Evolutionary conservation across 2,329 filamentous ascomycete species (phyloP).

Genomic region (Aspergillus quadricinctus): DNA sequence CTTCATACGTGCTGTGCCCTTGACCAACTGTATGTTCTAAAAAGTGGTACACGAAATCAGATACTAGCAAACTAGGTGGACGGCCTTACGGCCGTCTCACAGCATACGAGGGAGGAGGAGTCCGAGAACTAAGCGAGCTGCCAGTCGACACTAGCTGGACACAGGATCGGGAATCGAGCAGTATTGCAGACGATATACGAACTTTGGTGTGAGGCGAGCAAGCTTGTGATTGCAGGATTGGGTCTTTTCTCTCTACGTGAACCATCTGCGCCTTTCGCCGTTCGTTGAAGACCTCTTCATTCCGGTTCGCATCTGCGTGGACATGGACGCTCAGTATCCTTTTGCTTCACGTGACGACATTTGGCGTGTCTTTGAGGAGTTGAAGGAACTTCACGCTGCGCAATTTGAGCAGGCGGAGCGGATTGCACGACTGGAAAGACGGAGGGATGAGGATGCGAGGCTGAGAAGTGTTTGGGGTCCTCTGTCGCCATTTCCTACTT

Average conservation of each 20-base stretch:
- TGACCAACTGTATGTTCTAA: slow-evolving; percentile 10
- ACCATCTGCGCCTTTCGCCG: not conserved
- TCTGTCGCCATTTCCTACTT: slow-evolving; percentile 80
- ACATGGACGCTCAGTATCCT: slow-evolving; percentile 61
- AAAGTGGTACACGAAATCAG: slow-evolving; percentile 4
- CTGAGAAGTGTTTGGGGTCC: slow-evolving; percentile 85
- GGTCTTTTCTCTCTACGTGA: not conserved
- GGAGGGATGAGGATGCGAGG: slow-evolving; percentile 59
- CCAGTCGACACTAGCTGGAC: not conserved
- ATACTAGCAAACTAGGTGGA: slow-evolving; percentile 26
- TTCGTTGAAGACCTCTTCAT: not conserved
- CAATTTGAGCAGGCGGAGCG: slow-evolving; percentile 60
- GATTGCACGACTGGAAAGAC: slow-evolving; percentile 57
- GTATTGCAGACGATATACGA: not conserved
- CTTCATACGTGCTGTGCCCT: not conserved
- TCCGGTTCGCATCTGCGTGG: slow-evolving; percentile 3
- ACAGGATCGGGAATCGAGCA: not conserved
- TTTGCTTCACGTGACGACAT: slow-evolving; percentile 62
- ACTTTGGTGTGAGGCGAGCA: not conserved
- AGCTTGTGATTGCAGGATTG: not conserved
- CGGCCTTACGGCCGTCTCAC: slow-evolving; percentile 36
- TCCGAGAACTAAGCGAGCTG: slow-evolving; percentile 15
- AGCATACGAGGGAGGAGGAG: slow-evolving; percentile 27
- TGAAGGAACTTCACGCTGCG: slow-evolving; percentile 56
- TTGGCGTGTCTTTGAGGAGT: slow-evolving; percentile 61